Percentiles rank a stretch among this genome's conserved stretches.
These are phyloP conservation scores for Pseudomassariella vexata DNA, from an alignment of 2,329 filamentous ascomycete genomes.

Conservation along the genomic window DNA sequence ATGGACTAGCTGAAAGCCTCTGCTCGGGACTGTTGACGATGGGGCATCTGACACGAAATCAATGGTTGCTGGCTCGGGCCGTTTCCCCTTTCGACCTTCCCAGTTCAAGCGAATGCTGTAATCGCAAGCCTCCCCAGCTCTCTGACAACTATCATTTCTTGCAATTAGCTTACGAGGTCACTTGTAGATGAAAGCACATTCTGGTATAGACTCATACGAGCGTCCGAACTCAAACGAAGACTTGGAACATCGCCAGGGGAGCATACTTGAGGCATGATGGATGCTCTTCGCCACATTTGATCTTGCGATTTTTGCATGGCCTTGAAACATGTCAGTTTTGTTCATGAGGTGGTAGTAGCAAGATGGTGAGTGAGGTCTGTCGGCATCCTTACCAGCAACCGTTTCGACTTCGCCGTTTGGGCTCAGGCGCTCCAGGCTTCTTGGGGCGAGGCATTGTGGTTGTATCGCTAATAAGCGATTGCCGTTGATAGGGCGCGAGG, in stretches of 20 bases:
- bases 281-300: conserved; percentile 77
- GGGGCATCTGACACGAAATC: conserved; percentile 20
- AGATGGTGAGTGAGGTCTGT: not conserved
- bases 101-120: conserved; percentile 79
- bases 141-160: conserved; percentile 47
- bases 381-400: conserved; percentile 34
- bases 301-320: conserved; percentile 74
- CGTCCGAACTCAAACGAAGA: no score
- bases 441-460: conserved; percentile 34
- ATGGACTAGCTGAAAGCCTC: conserved; percentile 29
- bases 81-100: conserved; percentile 65
- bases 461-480: no score
- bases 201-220: no score
- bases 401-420: conserved; percentile 38
- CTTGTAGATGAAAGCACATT: conserved; percentile 4
- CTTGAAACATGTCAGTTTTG: conserved; percentile 32
- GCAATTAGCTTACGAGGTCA: conserved; percentile 2
- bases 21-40: conserved; percentile 20
- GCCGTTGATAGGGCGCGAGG: no score
- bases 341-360: conserved; percentile 3
- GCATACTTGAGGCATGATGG: conserved; percentile 61
- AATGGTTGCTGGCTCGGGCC: conserved; percentile 31
- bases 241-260: no score
- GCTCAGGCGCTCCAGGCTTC: conserved; percentile 35
- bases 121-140: conserved; percentile 68